Conservation (phyloP, 306 rosid species). For the Lathyrus sativus region DNA sequence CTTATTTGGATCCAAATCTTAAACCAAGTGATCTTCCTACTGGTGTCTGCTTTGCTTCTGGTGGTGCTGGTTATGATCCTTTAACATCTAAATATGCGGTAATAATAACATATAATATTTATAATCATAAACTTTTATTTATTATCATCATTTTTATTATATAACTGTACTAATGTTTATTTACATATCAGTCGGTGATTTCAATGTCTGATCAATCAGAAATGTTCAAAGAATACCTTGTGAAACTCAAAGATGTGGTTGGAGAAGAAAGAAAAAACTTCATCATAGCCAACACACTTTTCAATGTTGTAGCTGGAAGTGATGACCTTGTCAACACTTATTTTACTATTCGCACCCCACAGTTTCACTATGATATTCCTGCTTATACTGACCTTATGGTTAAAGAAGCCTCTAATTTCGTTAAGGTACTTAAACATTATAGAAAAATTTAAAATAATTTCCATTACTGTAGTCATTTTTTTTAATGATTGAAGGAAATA, state of each 20-base stretch:
- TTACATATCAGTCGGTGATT: slow-evolving; percentile 50
- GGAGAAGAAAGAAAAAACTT: slow-evolving; percentile 55
- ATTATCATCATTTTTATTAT: background rate
- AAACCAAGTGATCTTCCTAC: slow-evolving; percentile 55
- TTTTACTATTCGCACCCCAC: slow-evolving; percentile 45
- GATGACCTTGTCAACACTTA: slow-evolving; percentile 81
- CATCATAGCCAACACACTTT: slow-evolving; percentile 54
- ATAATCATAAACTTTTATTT: background rate
- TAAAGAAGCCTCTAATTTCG: slow-evolving; percentile 49
- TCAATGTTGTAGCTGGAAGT: slow-evolving; percentile 71
- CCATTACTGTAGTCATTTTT: too few relatives aligned
- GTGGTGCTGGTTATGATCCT: slow-evolving; percentile 87
- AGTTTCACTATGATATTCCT: slow-evolving; percentile 58
- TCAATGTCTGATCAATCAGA: slow-evolving; percentile 48
- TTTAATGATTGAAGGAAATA: too few relatives aligned
- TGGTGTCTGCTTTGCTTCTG: slow-evolving; percentile 82
- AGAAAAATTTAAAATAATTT: background rate
- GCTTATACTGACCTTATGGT: slow-evolving; percentile 70
- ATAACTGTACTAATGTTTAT: background rate
- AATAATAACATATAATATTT: background rate
- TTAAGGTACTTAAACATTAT: slow-evolving; percentile 43
- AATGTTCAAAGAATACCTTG: slow-evolving; percentile 67
- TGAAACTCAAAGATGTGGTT: slow-evolving; percentile 50
- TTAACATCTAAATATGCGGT: slow-evolving; percentile 64
- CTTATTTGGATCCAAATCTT: slow-evolving; percentile 66